These are phyloP conservation scores for Penicillium riverlandense DNA, from an alignment of 495 filamentous ascomycete genomes.

Conservation along the genomic window DNA sequence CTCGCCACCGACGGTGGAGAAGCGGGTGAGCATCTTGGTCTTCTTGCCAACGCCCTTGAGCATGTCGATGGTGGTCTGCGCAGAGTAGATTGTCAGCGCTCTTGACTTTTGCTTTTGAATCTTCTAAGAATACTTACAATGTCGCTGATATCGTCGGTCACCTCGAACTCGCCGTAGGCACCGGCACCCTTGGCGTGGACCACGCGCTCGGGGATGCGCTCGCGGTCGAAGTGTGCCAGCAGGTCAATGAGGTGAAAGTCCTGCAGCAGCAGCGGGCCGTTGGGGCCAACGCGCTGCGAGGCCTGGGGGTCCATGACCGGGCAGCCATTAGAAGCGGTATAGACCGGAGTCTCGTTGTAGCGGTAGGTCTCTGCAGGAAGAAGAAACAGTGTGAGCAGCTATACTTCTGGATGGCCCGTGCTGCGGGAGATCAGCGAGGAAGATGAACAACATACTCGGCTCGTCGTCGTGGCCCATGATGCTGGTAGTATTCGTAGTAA, in stretches of 20 bases:
- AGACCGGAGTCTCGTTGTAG: conserved; percentile 49
- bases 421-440: too few relatives aligned
- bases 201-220: conserved; percentile 64
- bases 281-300: conserved; percentile 53
- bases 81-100: neutral
- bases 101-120: too few relatives aligned
- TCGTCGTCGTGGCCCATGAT: conserved; percentile 32
- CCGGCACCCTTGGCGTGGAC: conserved; percentile 79
- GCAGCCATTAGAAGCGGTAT: conserved; percentile 56
- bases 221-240: conserved; percentile 62
- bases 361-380: conserved; percentile 30
- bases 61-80: conserved; percentile 41
- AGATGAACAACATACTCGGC: conserved; percentile 15
- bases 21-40: conserved; percentile 54
- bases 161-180: conserved; percentile 69
- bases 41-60: conserved; percentile 60
- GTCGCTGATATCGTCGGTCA: conserved; percentile 58
- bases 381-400: neutral
- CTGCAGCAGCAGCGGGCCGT: conserved; percentile 55
- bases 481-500: conserved; percentile 1
- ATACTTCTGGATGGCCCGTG: too few relatives aligned
- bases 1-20: conserved; percentile 68
- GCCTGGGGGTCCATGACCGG: conserved; percentile 50
- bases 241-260: conserved; percentile 60
- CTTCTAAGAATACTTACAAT: conserved; percentile 12